Evolutionary conservation across 805 yeast genomes (phyloP), one percentile per base, ranked within the genome.

Genomic region (Candida taoyuanica): DNA sequence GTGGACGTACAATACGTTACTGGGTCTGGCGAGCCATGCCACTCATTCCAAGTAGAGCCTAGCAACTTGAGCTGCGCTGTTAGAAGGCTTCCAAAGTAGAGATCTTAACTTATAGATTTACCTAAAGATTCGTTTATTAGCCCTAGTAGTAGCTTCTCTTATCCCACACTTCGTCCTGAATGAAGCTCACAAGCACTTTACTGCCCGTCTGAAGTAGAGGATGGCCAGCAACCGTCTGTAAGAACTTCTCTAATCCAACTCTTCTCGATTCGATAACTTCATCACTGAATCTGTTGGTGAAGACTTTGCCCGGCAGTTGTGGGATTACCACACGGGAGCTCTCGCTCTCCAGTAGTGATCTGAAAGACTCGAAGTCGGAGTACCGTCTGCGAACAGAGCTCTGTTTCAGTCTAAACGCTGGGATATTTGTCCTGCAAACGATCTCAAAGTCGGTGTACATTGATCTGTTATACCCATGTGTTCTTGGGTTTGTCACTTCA

Each of bases 391-490:
- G 76, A 6, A 88, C 95, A 23, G 70, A 63, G 21, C 87, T 76
- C 29, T 60, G 60, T 36, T 78, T 67, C 44, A 75, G 72, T 46
- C 74, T 74, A 63, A 93, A 91, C 3, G 88, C 80, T 1, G 98
- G 98, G 39, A 93, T 77, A 61, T 93, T 91, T 17, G 97, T 91
- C 60, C 88, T 71, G 59, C 96, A 87, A 7, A 84, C 70, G 17
- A 91, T 77, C 60, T 89, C 97, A 61, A 91, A 91, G 62, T 91
- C 98, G 8, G 98, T 91, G 59, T 71, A 91, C 79, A 81, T 77
- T 20, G 77, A 73, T 23, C 78, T 63, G 5, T 75, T 76, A 54
- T 84, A 62, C 2, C 76, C 78, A 52, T 85, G 94, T 0, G 95
- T 86, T 46, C 77, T 76, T 9, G 95, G 94, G 56, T 81, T 81